These are phyloP conservation scores for Debaryomyces nepalensis DNA, from an alignment of 1,139 yeast species.

Conservation along the genomic window DNA sequence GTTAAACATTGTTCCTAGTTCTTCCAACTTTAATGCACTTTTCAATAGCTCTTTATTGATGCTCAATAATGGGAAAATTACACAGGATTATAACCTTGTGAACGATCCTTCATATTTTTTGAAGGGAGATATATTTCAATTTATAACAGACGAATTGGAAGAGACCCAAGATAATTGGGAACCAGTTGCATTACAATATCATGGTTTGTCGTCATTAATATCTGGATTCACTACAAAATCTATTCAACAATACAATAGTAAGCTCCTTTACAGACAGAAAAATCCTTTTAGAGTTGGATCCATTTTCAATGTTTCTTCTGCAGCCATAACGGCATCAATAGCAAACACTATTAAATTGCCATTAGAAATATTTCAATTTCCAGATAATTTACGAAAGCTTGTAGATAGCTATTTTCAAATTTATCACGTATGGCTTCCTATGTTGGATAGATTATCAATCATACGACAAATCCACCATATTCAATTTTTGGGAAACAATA, in stretches of 20 bases:
- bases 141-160: constrained; percentile 22
- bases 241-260: constrained; percentile 17
- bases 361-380: constrained; percentile 27
- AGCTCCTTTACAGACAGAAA: constrained; percentile 8
- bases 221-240: constrained; percentile 26
- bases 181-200: constrained; percentile 30
- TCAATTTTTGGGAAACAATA: not conserved
- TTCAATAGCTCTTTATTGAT: too few relatives aligned
- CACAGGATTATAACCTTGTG: constrained; percentile 16
- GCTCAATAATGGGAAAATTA: constrained; percentile 3
- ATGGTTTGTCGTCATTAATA: constrained; percentile 28
- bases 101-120: constrained; percentile 25
- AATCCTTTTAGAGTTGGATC: constrained; percentile 31
- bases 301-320: constrained; percentile 28
- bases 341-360: constrained; percentile 21
- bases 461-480: constrained; percentile 21
- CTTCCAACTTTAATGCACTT: constrained; percentile 8
- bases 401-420: constrained; percentile 26
- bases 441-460: constrained; percentile 25
- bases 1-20: not conserved
- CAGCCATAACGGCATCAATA: constrained; percentile 14
- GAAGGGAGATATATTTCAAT: constrained; percentile 21
- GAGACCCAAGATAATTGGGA: constrained; percentile 20
- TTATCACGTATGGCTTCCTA: constrained; percentile 28
- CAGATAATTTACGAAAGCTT: constrained; percentile 20